Evolutionary conservation across 2,329 filamentous ascomycete genomes (phyloP).

Genomic region (Fusarium annulatum): DNA sequence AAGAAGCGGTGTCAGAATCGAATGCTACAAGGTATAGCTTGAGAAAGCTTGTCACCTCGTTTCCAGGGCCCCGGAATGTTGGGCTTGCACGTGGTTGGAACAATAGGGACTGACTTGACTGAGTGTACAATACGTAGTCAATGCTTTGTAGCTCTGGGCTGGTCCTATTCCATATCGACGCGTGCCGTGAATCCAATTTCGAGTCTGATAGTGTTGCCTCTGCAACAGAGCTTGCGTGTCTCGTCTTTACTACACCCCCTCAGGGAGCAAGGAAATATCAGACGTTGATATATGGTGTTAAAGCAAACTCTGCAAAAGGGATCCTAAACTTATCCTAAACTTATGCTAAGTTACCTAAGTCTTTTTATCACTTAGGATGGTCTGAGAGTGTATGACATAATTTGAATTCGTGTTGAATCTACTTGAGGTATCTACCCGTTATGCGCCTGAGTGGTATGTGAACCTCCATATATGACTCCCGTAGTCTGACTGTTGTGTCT

Average conservation of each 20-base stretch:
- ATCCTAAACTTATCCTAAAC: not conserved
- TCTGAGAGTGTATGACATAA: not conserved
- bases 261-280: not conserved
- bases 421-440: slow-evolving; percentile 34
- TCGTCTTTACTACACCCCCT: not conserved
- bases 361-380: too few species aligned
- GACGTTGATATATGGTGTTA: not conserved
- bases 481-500: slow-evolving; percentile 7
- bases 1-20: slow-evolving; percentile 29
- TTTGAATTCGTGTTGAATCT: slow-evolving; percentile 14
- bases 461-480: slow-evolving; percentile 7
- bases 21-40: not conserved
- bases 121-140: not conserved
- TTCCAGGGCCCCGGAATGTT: not conserved
- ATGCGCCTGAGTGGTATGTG: slow-evolving; percentile 22
- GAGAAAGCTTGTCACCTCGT: not conserved
- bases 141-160: not conserved
- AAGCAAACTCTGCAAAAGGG: not conserved
- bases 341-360: not conserved
- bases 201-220: not conserved
- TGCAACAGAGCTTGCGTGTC: too few species aligned
- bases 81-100: slow-evolving; percentile 18
- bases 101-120: slow-evolving; percentile 1
- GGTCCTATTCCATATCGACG: not conserved
- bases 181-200: not conserved